These are phyloP conservation scores for Zelopaecilomyces penicillatus DNA, from an alignment of 2,329 filamentous ascomycete species.

Conservation along the genomic window DNA sequence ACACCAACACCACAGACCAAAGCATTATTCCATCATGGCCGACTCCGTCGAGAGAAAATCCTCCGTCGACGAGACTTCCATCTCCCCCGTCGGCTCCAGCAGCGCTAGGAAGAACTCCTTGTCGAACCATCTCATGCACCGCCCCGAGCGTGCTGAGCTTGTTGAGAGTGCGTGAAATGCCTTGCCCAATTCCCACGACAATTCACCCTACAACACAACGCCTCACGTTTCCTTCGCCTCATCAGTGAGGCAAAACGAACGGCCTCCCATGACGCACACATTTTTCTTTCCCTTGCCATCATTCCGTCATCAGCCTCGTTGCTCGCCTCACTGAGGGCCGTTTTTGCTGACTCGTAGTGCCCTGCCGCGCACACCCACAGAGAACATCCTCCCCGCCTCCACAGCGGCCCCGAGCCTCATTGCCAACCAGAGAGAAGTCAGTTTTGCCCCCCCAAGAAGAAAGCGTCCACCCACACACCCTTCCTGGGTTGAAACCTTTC, in stretches of 20 bases:
- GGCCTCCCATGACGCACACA: too few relatives aligned
- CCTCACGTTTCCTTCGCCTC: too few relatives aligned
- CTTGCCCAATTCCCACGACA: background rate
- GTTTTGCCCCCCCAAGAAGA: constrained; percentile 9
- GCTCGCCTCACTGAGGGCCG: background rate
- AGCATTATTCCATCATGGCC: constrained; percentile 17
- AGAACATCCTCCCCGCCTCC: constrained; percentile 78
- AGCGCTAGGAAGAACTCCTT: constrained; percentile 57
- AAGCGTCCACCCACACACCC: too few relatives aligned
- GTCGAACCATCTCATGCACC: constrained; percentile 62
- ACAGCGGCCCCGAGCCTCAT: constrained; percentile 70
- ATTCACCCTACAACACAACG: too few relatives aligned
- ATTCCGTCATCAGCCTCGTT: background rate
- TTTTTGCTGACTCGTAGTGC: background rate
- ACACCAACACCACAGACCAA: background rate
- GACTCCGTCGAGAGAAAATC: constrained; percentile 15
- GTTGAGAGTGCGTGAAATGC: constrained; percentile 57
- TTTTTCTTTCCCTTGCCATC: too few relatives aligned
- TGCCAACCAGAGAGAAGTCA: constrained; percentile 67
- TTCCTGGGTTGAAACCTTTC: too few relatives aligned
- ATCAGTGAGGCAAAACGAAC: too few relatives aligned
- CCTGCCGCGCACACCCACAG: constrained; percentile 32
- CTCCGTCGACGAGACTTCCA: constrained; percentile 38
- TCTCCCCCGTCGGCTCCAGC: constrained; percentile 46
- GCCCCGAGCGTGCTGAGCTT: constrained; percentile 67